These are phyloP conservation scores for Trichosporon coremiiforme DNA, from an alignment of 1,284 basidiomycete genomes.

Conservation along the genomic window DNA sequence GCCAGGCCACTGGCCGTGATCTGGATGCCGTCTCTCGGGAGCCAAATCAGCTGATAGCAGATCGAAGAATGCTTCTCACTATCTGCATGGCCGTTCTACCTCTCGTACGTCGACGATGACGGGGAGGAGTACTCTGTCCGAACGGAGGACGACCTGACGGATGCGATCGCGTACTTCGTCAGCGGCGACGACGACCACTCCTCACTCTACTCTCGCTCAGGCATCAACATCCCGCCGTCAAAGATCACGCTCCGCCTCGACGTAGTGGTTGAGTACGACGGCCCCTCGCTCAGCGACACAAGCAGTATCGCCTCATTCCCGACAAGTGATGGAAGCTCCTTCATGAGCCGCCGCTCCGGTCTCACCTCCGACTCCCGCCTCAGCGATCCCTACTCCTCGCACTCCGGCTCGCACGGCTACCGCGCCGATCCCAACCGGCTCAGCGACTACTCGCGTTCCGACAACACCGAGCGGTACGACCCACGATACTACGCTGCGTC, in stretches of 20 bases:
- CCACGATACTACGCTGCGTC: neutral
- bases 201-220: slow-evolving; percentile 63
- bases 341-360: slow-evolving; percentile 2
- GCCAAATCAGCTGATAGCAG: slow-evolving; percentile 55
- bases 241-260: slow-evolving; percentile 75
- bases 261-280: slow-evolving; percentile 81
- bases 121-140: slow-evolving; percentile 69
- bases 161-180: slow-evolving; percentile 82
- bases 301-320: slow-evolving; percentile 64
- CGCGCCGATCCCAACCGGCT: neutral
- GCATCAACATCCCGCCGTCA: slow-evolving; percentile 20
- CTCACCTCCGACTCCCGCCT: neutral
- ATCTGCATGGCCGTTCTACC: slow-evolving; percentile 67
- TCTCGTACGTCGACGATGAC: slow-evolving; percentile 84
- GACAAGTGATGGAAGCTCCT: slow-evolving; percentile 23
- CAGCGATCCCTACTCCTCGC: neutral
- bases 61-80: slow-evolving; percentile 79
- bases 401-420: neutral
- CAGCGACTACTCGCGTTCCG: neutral
- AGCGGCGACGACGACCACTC: slow-evolving; percentile 69
- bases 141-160: slow-evolving; percentile 72
- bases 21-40: too few species aligned
- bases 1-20: too few species aligned
- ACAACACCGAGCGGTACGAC: slow-evolving; percentile 17
- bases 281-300: slow-evolving; percentile 84